These are phyloP conservation scores for Knoxdaviesia proteae DNA, from an alignment of 2,329 filamentous ascomycete genomes.

Conservation along the genomic window DNA sequence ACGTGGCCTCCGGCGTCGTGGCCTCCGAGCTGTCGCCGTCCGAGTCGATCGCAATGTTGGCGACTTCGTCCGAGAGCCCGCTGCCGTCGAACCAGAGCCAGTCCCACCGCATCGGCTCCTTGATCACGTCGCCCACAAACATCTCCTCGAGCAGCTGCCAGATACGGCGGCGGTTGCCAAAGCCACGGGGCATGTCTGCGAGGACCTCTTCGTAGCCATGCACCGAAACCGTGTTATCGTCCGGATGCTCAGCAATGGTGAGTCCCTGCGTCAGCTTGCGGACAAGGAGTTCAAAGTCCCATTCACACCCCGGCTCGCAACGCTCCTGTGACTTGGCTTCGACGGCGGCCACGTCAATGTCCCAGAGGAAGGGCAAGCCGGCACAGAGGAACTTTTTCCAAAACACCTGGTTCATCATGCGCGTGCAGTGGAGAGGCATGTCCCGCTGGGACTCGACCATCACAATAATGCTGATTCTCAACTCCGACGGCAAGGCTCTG, in stretches of 20 bases:
- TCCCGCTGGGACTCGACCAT: not conserved
- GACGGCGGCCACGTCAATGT: not conserved
- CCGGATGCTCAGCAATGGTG: not conserved
- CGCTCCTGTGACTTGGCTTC: not conserved
- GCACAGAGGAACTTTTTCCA: not conserved
- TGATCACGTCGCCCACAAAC: slow-evolving; percentile 2
- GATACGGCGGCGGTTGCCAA: slow-evolving; percentile 1
- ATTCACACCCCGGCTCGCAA: not conserved
- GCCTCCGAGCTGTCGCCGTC: too few relatives aligned
- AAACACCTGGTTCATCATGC: not conserved
- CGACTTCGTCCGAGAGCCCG: too few relatives aligned
- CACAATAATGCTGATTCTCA: not conserved
- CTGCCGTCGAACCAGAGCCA: too few relatives aligned
- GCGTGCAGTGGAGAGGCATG: not conserved
- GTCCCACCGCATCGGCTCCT: not conserved
- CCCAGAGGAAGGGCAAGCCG: slow-evolving; percentile 1
- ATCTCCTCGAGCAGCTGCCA: slow-evolving; percentile 2
- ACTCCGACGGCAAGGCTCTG: not conserved
- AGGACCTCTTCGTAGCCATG: not conserved
- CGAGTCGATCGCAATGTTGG: too few relatives aligned
- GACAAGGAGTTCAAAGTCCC: slow-evolving; percentile 2
- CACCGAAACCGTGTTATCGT: not conserved
- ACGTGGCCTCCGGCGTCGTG: too few relatives aligned
- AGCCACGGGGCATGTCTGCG: not conserved
- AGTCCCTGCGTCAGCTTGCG: not conserved